Evolutionary conservation across 306 rosid species (phyloP), one percentile per base, ranked within the genome.

Genomic region (Clitoria ternatea): DNA sequence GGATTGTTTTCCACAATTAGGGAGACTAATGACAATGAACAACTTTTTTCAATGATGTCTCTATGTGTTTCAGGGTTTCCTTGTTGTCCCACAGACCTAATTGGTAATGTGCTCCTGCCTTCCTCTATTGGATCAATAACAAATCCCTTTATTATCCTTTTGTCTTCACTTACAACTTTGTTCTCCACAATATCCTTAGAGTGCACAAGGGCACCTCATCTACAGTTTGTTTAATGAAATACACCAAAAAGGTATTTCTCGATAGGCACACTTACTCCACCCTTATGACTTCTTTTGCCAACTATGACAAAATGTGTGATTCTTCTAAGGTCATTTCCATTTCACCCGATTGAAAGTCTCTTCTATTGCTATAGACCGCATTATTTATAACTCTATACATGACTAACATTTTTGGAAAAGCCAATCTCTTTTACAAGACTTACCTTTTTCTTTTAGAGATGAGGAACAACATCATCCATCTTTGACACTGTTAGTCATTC

Each of bases 171-270:
- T 90, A 88, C 89, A 93, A 93, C 24, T 94, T 93, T 12, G 92
- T 85, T 14, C 3, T 93, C 0, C 90, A 97, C 1, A 93, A 93
- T 18, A 96, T 87, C 15, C 88, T 90, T 13, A 89, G 97, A 0
- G 87, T 92, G n/a, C n/a, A n/a, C 9, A 84, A 87, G 77, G 87
- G 88, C 86, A 78, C 4, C 63, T 90, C 30, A 97, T 92, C 2
- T 92, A 83, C 35, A 97, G 98, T 5, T 91, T 93, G 90, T 90
- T 93, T 14, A 92, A 93, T 4, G 98, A 93, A 90, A 90, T 88
- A 97, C 96, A 94, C 57, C 89, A 76, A 14, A 76, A 78, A 66
- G 96, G 96, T 17, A 66, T 93, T 3, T 83, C 98, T 0, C 96
- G 98, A 93, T 75, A 84, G 96, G 74, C 90, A 83, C 71, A 93